phyloP scores from a whole-genome alignment of 108 stramenopile species.

The Bacterosira constricta region DNA sequence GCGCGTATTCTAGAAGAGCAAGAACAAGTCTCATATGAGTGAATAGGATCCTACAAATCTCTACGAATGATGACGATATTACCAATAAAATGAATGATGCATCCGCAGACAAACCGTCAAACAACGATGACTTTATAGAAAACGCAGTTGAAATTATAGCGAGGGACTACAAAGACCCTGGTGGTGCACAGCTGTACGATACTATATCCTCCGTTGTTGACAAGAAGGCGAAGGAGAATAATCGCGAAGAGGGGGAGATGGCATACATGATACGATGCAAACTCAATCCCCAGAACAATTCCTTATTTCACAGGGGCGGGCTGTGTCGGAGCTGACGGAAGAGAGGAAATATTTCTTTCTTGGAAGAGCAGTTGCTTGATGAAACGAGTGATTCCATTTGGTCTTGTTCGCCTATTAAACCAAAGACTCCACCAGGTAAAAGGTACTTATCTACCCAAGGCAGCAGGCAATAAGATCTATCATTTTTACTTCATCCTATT shows the following conservation, averaged over 20 bases:
- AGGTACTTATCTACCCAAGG: no score
- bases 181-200: slow-evolving; percentile 27
- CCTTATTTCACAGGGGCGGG: slow-evolving; percentile 62
- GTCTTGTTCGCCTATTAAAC: no score
- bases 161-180: slow-evolving; percentile 38
- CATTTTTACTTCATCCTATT: neutral
- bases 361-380: neutral
- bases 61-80: neutral
- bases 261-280: slow-evolving; percentile 79
- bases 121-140: slow-evolving; percentile 20
- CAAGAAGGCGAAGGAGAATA: neutral
- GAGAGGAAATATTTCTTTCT: slow-evolving; percentile 58
- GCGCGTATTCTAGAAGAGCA: slow-evolving; percentile 1
- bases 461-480: no score
- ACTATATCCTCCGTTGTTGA: slow-evolving; percentile 1
- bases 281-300: slow-evolving; percentile 61
- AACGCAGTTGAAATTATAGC: slow-evolving; percentile 30
- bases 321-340: slow-evolving; percentile 62
- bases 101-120: neutral
- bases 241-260: slow-evolving; percentile 63
- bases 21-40: neutral
- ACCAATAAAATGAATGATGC: neutral
- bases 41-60: slow-evolving; percentile 4
- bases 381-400: neutral
- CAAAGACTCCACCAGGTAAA: no score